Evolutionary conservation across 2,329 filamentous ascomycete species (phyloP), one percentile per base, ranked within the genome.

Genomic region (Aspergillus sp.): DNA sequence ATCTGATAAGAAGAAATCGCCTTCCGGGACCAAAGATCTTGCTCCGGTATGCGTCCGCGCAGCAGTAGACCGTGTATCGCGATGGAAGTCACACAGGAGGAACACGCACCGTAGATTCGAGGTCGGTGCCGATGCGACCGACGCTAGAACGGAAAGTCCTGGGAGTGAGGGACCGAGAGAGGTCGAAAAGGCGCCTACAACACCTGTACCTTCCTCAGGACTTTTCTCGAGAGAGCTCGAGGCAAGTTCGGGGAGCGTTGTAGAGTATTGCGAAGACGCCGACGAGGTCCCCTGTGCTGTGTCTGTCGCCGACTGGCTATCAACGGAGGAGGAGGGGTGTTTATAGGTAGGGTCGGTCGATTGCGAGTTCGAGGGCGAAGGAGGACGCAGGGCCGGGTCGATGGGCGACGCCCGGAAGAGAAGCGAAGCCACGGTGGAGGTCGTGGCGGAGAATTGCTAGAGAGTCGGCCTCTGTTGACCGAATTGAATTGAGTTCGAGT

Each of bases 381-480:
- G 77, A 66, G 81, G 76, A 69, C 71, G 77, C 47, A 80, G 72
- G 64, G 75, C 72, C 68, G 79, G 77, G 71, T 82, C 84, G 75
- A 85, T 81, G 81, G 84, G 82, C 80, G 84, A 82, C 67, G 85
- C 83, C 83, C 83, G 80, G 72, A 85, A 86, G 61, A 86, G 79
- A 72, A 86, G 78, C 72, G 83, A 82, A 78, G 84, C 84, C 77
- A 87, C 83, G 72, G 84, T 83, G 77, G 83, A 87, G 80, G 85
- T 82, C 82, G 82, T 85, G 71, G 65, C 77, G 70, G 71, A 71
- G 74, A 70, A 69, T 64, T 52, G 47, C 67, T 73, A 68, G 64
- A 76, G 74, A 76, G 74, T 66, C 70, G 71, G 71, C 63, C 69
- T 53, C 60, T 56, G 55, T 59, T 64, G 66, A 76, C 73, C 74